phyloP scores from a whole-genome alignment of 2,329 filamentous ascomycete species.

The Exophiala bonariae region DNA sequence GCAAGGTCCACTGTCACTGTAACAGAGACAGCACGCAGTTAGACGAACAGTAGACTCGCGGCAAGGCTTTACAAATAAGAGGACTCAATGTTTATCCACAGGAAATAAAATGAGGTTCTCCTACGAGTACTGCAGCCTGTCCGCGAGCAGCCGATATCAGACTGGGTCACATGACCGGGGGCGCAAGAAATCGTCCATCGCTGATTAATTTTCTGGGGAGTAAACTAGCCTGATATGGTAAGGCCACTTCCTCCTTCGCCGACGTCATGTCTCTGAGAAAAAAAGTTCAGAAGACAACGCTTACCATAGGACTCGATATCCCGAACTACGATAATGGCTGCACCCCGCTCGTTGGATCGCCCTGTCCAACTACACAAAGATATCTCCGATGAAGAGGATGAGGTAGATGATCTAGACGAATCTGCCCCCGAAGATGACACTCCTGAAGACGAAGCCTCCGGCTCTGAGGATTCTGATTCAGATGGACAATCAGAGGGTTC shows the following conservation, averaged over 20 bases:
- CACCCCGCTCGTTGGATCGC: constrained; percentile 9
- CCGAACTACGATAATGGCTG: constrained; percentile 15
- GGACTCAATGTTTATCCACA: no score
- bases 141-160: neutral
- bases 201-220: no score
- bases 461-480: constrained; percentile 5
- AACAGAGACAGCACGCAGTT: no score
- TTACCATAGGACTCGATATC: no score
- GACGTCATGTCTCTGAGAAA: neutral
- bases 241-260: neutral
- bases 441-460: constrained; percentile 26
- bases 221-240: neutral
- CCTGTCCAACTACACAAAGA: constrained; percentile 27
- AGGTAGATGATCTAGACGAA: constrained; percentile 44
- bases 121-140: no score
- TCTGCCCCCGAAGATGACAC: constrained; percentile 15
- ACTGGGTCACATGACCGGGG: constrained; percentile 1
- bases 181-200: no score
- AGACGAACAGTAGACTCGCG: no score
- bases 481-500: neutral
- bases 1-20: no score
- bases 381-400: constrained; percentile 35
- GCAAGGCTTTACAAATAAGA: no score
- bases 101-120: no score
- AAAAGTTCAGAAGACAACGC: no score